Evolutionary conservation across 352 stramenopile species (phyloP), one percentile per base, ranked within the genome.

Genomic region (Phytophthora tentaculata): DNA sequence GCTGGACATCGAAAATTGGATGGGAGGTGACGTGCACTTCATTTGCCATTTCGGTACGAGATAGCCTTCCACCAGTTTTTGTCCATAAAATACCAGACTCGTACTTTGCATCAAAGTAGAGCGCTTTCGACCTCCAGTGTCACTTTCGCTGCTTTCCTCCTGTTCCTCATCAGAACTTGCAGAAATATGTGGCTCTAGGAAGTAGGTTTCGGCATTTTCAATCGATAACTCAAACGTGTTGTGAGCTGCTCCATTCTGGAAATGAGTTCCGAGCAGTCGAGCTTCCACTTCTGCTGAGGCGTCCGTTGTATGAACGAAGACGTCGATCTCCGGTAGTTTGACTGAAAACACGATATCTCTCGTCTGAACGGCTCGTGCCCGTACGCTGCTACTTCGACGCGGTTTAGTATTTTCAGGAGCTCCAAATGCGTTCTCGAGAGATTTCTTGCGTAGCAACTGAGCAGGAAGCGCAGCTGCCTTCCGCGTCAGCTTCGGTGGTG

Each of bases 1-100:
- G 51, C 77, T 91, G 0, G 81, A 90, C 16, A 93, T 67, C 0
- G 81, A 85, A 51, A 93, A 89, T 48, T 86, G 89, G 24, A 93
- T 88, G 0, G 85, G 85, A n/a, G 85, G 85, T 16, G 79, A 79
- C 5, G 73, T 90, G 49, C 85, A 90, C 23, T 84, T 82, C 68
- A 88, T 83, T 23, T 67, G 41, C 85, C 83, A 93, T 24, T 83
- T 84, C 5, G 83, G 73, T 8, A 77, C 56, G 2, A 75, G 60
- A n/a, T 81, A 69, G 1, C 64, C 50, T 39, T 84, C 66, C 0
- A 74, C 43, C 7, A 85, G 64, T 39, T 93, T 90, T 54, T 84
- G 69, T 10, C 85, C 83, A 20, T 71, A 72, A 71, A 93, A 92
- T 29, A 89, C 69, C n/a, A 93, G 61, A 1, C 77, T 73, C 1